phyloP scores from a whole-genome alignment of 306 rosid species.

The Comarum palustre region DNA sequence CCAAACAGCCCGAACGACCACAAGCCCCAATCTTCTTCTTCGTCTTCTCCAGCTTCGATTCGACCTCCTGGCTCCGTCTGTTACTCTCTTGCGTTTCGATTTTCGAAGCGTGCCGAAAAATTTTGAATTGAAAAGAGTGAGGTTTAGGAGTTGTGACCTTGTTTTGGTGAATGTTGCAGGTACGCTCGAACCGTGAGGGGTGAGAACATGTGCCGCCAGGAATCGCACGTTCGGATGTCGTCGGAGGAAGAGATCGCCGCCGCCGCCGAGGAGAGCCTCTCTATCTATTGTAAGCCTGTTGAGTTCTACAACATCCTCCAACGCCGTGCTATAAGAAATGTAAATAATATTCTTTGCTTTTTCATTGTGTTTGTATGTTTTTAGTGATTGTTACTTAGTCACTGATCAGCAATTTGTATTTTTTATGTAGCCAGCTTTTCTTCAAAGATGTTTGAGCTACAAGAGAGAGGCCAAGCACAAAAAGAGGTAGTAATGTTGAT shows the following conservation, averaged over 20 bases:
- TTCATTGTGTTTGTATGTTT: too few species aligned
- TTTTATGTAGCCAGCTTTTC: conserved; percentile 54
- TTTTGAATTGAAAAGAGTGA: background rate
- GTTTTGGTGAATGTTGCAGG: background rate
- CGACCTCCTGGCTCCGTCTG: conserved; percentile 21
- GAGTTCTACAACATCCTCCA: conserved; percentile 73
- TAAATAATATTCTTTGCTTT: too few species aligned
- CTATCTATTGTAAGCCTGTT: conserved; percentile 73
- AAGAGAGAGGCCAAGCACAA: conserved; percentile 57
- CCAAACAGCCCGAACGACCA: background rate
- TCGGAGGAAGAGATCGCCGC: conserved; percentile 51
- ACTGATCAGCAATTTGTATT: background rate
- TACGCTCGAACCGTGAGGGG: conserved; percentile 26
- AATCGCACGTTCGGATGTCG: conserved; percentile 49
- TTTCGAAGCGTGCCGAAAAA: background rate
- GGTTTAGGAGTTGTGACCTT: too few species aligned
- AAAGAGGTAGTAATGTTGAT: conserved; percentile 47
- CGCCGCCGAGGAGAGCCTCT: conserved; percentile 58
- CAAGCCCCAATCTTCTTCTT: conserved; percentile 1
- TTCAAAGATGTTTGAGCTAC: conserved; percentile 75
- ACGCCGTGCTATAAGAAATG: conserved; percentile 49
- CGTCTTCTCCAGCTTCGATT: conserved; percentile 13
- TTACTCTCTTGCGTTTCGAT: background rate
- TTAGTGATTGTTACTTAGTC: conserved; percentile 26
- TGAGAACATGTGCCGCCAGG: conserved; percentile 48